A percentile compares a stretch with the other conserved stretches of the same genome.
phyloP scores from a whole-genome alignment of 2,329 filamentous ascomycete species.

The Talaromyces sp. region DNA sequence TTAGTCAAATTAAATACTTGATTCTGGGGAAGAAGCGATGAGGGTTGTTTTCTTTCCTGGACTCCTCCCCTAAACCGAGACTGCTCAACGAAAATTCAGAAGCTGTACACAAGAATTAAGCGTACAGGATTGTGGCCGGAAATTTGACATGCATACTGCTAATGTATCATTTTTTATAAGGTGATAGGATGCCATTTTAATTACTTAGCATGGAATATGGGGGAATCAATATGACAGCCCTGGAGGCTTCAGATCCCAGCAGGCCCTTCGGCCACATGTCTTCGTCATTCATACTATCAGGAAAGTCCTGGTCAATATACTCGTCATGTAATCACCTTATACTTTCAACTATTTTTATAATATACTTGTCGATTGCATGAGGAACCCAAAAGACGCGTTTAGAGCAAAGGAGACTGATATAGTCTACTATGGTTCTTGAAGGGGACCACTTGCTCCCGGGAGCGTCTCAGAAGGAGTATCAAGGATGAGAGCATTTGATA shows the following conservation, averaged over 20 bases:
- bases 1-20: too few species aligned
- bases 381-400: constrained; percentile 57
- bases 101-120: constrained; percentile 19
- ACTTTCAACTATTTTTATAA: constrained; percentile 56
- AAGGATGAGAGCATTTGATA: constrained; percentile 36
- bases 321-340: constrained; percentile 58
- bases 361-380: constrained; percentile 57
- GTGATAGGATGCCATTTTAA: background rate
- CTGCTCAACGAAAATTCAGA: too few species aligned
- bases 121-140: constrained; percentile 43
- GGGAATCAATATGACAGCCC: constrained; percentile 3
- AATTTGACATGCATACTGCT: constrained; percentile 36
- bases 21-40: too few species aligned
- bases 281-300: constrained; percentile 21
- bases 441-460: constrained; percentile 11
- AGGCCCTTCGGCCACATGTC: constrained; percentile 18
- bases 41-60: too few species aligned
- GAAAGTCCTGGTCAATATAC: constrained; percentile 52
- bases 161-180: background rate
- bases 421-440: constrained; percentile 19
- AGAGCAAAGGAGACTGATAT: constrained; percentile 37
- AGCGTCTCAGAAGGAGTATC: constrained; percentile 26
- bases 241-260: background rate
- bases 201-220: background rate
- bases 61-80: too few species aligned